Base-by-base conservation (phyloP, 1,284 basidiomycete species). In the Taiwanofungus camphoratus region DNA sequence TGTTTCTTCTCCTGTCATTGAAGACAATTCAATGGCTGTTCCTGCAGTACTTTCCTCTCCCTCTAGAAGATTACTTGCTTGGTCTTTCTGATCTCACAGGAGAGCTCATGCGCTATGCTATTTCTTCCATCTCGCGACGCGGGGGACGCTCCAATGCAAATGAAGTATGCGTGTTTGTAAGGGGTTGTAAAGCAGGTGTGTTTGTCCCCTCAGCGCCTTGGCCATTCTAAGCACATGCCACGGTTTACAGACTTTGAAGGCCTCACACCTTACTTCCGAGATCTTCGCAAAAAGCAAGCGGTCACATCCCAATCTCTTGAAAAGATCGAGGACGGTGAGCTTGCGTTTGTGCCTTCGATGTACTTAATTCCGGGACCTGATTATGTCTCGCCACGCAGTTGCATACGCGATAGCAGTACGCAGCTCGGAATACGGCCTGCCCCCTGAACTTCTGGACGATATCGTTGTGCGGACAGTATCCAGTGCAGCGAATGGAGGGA, bases 51-150 rank as follows among this genome's bases (percentile, higher is more conserved):
- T 79, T 91, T 52, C 76, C 79, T 9, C 56, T 91, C 21, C 72
- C 89, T 2, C 60, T 77, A 20, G 79, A 85, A 41, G 93, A 97
- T 55, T 98, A 97, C 61, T 70, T 97, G 12, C 77, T 98, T 2
- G 95, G 95, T 12, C 69, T 97, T 22, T 92, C 91, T 1, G 95
- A 99, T 62, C 71, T 99, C 24, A 96, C 92, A 0, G 95, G 95
- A 32, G 95, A 98, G 64, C 77, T 95, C n/a, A 98, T 98, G 95
- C 79, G 95, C 27, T 88, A 87, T 50, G 92, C 92, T 3, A 96
- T 94, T 48, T 87, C 81, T 32, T 72, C 79, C 11, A 77, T 87
- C 36, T 70, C 83, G 6, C 77, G 77, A 18, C 79, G 79, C 24
- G 85, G 85, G 1, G 84, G 88, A 19, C 78, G 82, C 38, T 69